Evolutionary conservation across 495 filamentous ascomycete species (phyloP).

Genomic region (Hypomontagnella monticulosa): DNA sequence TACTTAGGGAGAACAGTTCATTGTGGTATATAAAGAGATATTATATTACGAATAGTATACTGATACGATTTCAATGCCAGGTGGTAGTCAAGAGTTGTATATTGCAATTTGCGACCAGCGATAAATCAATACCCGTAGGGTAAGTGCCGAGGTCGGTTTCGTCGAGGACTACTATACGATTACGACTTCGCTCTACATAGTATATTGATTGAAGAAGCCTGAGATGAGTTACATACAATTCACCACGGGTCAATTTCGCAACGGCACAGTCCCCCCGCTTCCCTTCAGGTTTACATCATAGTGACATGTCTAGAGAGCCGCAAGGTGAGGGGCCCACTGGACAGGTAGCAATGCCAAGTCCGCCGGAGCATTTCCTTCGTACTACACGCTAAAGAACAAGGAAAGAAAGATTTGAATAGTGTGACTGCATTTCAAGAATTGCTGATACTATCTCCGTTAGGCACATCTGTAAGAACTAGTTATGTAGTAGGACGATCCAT

Average conservation of each 20-base stretch:
- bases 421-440: constrained; percentile 11
- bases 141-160: too few relatives aligned
- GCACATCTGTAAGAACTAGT: too few relatives aligned
- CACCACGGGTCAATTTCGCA: not conserved
- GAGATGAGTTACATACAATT: too few relatives aligned
- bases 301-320: constrained; percentile 23
- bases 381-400: constrained; percentile 24
- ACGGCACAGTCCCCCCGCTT: constrained; percentile 7
- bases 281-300: constrained; percentile 33
- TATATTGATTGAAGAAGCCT: too few relatives aligned
- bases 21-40: constrained; percentile 18
- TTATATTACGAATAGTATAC: constrained; percentile 6
- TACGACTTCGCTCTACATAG: too few relatives aligned
- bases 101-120: too few relatives aligned
- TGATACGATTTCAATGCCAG: constrained; percentile 8
- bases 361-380: constrained; percentile 24
- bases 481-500: too few relatives aligned
- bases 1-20: too few relatives aligned
- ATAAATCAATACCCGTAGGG: too few relatives aligned
- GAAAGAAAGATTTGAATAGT: constrained; percentile 5
- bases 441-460: constrained; percentile 19
- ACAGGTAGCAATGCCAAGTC: constrained; percentile 12
- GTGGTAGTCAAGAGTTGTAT: too few relatives aligned
- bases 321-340: constrained; percentile 12
- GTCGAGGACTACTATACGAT: too few relatives aligned